These are phyloP conservation scores for Cercospora zeae-maydis DNA, from an alignment of 2,329 filamentous ascomycete species.

Conservation along the genomic window DNA sequence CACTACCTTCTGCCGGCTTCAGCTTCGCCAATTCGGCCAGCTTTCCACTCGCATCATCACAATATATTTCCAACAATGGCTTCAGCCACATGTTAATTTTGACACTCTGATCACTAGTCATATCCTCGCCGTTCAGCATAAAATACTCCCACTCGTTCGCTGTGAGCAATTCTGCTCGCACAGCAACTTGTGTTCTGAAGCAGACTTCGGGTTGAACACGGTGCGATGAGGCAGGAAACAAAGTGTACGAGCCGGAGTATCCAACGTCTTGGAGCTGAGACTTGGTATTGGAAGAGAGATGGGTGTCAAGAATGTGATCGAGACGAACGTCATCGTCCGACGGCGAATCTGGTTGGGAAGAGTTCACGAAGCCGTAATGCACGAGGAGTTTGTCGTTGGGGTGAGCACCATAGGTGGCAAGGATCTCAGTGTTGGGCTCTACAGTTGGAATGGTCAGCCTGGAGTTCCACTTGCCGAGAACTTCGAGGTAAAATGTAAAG, in stretches of 20 bases:
- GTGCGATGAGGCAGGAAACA: slow-evolving; percentile 23
- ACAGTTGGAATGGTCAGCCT: background rate
- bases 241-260: slow-evolving; percentile 40
- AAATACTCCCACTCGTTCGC: slow-evolving; percentile 40
- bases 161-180: slow-evolving; percentile 38
- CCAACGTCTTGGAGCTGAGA: slow-evolving; percentile 42
- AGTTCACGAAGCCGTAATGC: slow-evolving; percentile 57
- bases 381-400: slow-evolving; percentile 68
- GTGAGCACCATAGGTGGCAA: slow-evolving; percentile 67
- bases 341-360: background rate
- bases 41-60: slow-evolving; percentile 26
- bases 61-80: slow-evolving; percentile 22
- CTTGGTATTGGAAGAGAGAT: slow-evolving; percentile 34
- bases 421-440: slow-evolving; percentile 51
- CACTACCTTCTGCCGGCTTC: background rate
- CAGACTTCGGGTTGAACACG: slow-evolving; percentile 35
- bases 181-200: slow-evolving; percentile 46
- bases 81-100: slow-evolving; percentile 28
- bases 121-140: slow-evolving; percentile 35
- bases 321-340: slow-evolving; percentile 42
- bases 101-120: slow-evolving; percentile 29
- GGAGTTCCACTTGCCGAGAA: background rate
- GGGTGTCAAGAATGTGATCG: slow-evolving; percentile 42
- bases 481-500: background rate
- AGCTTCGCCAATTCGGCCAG: slow-evolving; percentile 12